Evolutionary conservation across 768 basidiomycete genomes (phyloP).

Genomic region (Lactifluus echinatus): DNA sequence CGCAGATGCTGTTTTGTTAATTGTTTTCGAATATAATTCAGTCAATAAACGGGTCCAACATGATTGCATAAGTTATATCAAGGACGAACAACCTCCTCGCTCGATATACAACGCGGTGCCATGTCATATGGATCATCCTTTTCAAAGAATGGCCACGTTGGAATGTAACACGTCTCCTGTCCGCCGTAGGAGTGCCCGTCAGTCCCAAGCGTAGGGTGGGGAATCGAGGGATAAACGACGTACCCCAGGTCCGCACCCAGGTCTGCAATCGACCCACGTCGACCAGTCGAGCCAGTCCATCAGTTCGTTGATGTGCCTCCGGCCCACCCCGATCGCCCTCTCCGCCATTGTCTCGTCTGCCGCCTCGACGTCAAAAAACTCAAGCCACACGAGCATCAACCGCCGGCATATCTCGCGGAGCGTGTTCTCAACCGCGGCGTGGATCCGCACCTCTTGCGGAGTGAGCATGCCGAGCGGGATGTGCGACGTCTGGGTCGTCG

Average conservation of each 20-base stretch:
- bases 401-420: constrained; percentile 20
- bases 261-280: constrained; percentile 17
- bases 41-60: no score
- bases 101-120: constrained; percentile 13
- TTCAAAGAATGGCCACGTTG: constrained; percentile 18
- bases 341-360: not conserved
- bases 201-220: not conserved
- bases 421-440: constrained; percentile 12
- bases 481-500: constrained; percentile 14
- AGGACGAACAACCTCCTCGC: not conserved
- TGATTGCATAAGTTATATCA: no score
- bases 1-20: no score
- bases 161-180: constrained; percentile 18
- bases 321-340: not conserved
- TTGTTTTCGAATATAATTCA: no score
- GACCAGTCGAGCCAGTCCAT: constrained; percentile 23
- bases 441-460: constrained; percentile 14
- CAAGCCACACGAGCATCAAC: constrained; percentile 14
- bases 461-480: constrained; percentile 12
- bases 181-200: not conserved
- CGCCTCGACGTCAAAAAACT: constrained; percentile 20
- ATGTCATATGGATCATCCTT: constrained; percentile 11
- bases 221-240: not conserved
- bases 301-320: constrained; percentile 6
- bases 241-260: constrained; percentile 15